Percentiles rank a stretch among this genome's conserved stretches.
Evolutionary conservation across 208 protist genomes (phyloP).

Genomic region (Trypanosoma conorhini): DNA sequence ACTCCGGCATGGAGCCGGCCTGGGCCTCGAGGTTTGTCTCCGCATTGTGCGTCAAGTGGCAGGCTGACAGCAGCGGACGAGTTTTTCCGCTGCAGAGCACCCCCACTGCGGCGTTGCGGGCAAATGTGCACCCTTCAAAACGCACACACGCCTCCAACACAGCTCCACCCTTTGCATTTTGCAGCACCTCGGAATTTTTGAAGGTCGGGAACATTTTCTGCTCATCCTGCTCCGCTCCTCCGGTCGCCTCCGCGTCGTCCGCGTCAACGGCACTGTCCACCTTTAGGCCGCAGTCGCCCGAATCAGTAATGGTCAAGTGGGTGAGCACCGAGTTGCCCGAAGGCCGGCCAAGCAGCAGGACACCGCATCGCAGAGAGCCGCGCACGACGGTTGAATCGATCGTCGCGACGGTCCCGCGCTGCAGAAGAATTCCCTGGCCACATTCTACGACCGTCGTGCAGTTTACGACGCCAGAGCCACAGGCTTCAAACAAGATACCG

Average conservation of each 20-base stretch:
- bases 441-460: constrained; percentile 19
- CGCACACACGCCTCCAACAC: constrained; percentile 12
- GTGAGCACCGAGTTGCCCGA: constrained; percentile 11
- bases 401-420: constrained; percentile 9
- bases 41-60: constrained; percentile 16
- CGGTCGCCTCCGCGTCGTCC: background rate
- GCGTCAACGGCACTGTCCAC: background rate
- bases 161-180: constrained; percentile 22
- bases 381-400: constrained; percentile 9
- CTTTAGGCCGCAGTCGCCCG: constrained; percentile 20
- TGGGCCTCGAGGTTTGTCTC: constrained; percentile 9
- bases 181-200: constrained; percentile 18
- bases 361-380: constrained; percentile 5
- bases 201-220: constrained; percentile 2
- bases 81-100: constrained; percentile 9
- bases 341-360: constrained; percentile 9
- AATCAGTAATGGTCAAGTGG: constrained; percentile 20
- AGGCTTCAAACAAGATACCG: constrained; percentile 19
- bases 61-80: constrained; percentile 3
- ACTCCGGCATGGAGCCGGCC: constrained; percentile 1
- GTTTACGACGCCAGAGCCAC: constrained; percentile 12
- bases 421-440: constrained; percentile 8
- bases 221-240: background rate
- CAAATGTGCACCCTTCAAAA: constrained; percentile 23
- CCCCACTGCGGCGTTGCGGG: constrained; percentile 7